Conservation (phyloP, 192 early-diverging fungal genomes). For the Funneliformis geosporum region DNA sequence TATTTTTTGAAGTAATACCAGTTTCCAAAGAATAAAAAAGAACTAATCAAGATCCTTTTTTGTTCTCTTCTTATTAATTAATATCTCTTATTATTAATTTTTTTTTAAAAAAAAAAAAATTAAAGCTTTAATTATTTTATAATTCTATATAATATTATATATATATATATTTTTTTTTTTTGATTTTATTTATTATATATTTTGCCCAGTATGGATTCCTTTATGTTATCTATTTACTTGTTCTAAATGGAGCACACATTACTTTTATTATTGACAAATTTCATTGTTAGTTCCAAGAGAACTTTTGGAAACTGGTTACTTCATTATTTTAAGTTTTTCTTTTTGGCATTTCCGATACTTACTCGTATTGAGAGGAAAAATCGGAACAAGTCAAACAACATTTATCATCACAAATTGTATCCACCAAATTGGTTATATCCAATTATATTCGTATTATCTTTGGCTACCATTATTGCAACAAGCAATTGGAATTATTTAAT, state of each 20-base stretch:
- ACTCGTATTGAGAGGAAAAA: background rate
- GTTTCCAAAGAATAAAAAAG: background rate
- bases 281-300: conserved; percentile 28
- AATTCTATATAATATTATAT: conserved; percentile 13
- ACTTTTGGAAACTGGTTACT: conserved; percentile 25
- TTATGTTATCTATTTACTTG: background rate
- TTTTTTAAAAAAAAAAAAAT: background rate
- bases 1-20: background rate
- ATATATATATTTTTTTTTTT: conserved; percentile 23
- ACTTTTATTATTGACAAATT: conserved; percentile 27
- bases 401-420: conserved; percentile 24
- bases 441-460: conserved; percentile 14
- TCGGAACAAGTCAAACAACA: conserved; percentile 7
- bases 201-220: conserved; percentile 24
- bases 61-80: background rate
- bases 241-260: conserved; percentile 32
- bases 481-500: conserved; percentile 33
- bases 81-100: background rate
- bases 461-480: conserved; percentile 27
- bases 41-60: background rate
- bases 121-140: background rate
- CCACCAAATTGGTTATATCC: conserved; percentile 28
- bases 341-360: conserved; percentile 18
- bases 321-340: background rate
- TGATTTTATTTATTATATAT: background rate